Base-by-base conservation (phyloP, 345 rosid genomes). In the Eucalyptus virginea region DNA sequence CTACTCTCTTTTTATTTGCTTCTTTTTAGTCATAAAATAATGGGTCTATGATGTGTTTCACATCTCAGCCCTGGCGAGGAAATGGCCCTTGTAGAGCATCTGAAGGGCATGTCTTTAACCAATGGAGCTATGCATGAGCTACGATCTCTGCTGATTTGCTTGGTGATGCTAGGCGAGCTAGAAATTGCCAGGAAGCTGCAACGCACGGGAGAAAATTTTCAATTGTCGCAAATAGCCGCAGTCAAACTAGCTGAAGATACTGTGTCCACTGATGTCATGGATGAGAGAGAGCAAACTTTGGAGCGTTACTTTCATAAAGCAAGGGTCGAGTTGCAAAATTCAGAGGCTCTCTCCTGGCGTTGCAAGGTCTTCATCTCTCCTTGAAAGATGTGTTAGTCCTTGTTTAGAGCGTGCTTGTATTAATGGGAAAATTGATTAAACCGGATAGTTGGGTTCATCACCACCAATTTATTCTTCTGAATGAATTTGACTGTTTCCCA, bases 81-180 rank as follows among this genome's bases (percentile, higher is more conserved):
- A 95, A 88, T 95, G 93, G 99, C 99, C 62, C 94, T 98, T 65
- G 98, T 97, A 67, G 99, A 98, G 69, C 99, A 98, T 94, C 92
- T 98, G 93, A 97, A 95, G 90, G 96, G 96, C 90, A 96, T 97
- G 99, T 94, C 94, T 80, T 93, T 95, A 87, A 92, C 95, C 11
- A 93, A 90, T 56, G 97, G 97, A 88, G 95, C 98, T 86, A 95
- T 92, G 92, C 87, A 90, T n/a, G 99, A 98, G 93, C 96, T 98
- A 17, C 94, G 92, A 89, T 98, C 99, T 45, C 92, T 98, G 91
- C 89, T 97, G 93, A 90, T 92, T 92, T 92, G 95, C 91, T 95
- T 98, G 87, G 92, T 96, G 89, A 96, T 95, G 93, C 95, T 97
- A 87, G 95, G 97, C 28, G 92, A 94, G 72, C 96, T 90, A 86